Percentiles rank a stretch among this genome's conserved stretches.
These are phyloP conservation scores for Chaetoscypha palmicola DNA, from an alignment of 2,329 filamentous ascomycete genomes.

Conservation along the genomic window DNA sequence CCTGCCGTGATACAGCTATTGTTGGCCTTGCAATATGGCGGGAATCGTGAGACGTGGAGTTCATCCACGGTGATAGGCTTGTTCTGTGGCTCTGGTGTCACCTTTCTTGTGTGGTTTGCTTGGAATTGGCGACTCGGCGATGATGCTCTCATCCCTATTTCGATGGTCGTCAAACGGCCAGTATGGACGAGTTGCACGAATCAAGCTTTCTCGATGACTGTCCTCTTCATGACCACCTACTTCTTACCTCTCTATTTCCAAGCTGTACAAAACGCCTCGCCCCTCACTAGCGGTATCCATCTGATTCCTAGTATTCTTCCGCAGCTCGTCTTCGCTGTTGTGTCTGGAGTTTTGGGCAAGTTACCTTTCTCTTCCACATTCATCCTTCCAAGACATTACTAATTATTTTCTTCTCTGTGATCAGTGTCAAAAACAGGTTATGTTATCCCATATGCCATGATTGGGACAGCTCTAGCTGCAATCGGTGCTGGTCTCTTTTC, in stretches of 20 bases:
- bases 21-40: slow-evolving; percentile 32
- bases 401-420: slow-evolving; percentile 21
- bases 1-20: slow-evolving; percentile 28
- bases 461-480: slow-evolving; percentile 24
- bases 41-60: slow-evolving; percentile 29
- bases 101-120: slow-evolving; percentile 20
- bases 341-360: slow-evolving; percentile 14
- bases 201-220: slow-evolving; percentile 6
- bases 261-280: slow-evolving; percentile 21
- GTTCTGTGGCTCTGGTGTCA: slow-evolving; percentile 18
- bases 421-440: slow-evolving; percentile 31
- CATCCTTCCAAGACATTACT: neutral
- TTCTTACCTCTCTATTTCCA: slow-evolving; percentile 30
- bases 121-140: slow-evolving; percentile 24
- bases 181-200: slow-evolving; percentile 15
- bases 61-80: slow-evolving; percentile 23
- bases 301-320: slow-evolving; percentile 20
- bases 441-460: slow-evolving; percentile 28
- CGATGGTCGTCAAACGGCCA: slow-evolving; percentile 17
- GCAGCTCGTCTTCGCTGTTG: slow-evolving; percentile 10
- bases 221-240: slow-evolving; percentile 7
- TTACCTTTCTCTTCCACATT: neutral
- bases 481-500: slow-evolving; percentile 30
- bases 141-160: slow-evolving; percentile 23
- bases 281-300: slow-evolving; percentile 24